These are phyloP conservation scores for Cicer chorassanicum DNA, from an alignment of 306 rosid genomes.

Conservation along the genomic window DNA sequence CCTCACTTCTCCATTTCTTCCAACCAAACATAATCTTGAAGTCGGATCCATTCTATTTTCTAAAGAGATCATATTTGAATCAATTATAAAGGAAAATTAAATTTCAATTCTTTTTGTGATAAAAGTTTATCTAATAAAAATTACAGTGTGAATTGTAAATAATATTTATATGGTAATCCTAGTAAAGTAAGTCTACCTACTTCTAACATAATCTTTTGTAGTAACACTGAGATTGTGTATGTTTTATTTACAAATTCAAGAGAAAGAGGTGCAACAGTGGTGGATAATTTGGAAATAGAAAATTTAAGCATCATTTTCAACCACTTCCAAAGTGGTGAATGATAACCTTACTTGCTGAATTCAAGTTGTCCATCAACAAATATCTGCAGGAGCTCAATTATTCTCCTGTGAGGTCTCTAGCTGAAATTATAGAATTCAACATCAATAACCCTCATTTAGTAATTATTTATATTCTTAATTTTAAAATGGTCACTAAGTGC, in stretches of 20 bases:
- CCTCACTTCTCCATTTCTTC: too few species aligned
- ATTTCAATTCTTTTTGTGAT: too few species aligned
- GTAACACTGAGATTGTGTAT: not conserved
- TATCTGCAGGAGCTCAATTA: constrained; percentile 52
- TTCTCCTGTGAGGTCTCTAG: constrained; percentile 62
- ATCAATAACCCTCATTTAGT: constrained; percentile 51
- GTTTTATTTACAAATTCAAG: constrained; percentile 43
- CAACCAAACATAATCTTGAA: too few species aligned
- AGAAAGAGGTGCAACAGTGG: constrained; percentile 63
- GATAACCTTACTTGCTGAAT: constrained; percentile 46
- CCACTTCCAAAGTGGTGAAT: constrained; percentile 49
- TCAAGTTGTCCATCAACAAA: constrained; percentile 56
- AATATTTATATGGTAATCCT: too few species aligned
- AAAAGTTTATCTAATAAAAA: too few species aligned
- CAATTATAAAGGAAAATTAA: too few species aligned
- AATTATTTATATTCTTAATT: constrained; percentile 19
- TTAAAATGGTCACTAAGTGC: not conserved
- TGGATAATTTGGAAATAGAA: constrained; percentile 66
- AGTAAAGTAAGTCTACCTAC: too few species aligned
- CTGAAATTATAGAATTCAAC: constrained; percentile 66
- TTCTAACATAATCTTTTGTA: not conserved
- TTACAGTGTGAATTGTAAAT: too few species aligned
- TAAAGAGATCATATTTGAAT: too few species aligned
- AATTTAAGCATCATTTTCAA: constrained; percentile 48
- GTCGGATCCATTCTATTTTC: too few species aligned